A percentile compares a stretch with the other conserved stretches of the same genome.
Conservation (phyloP, 805 yeast species). For the Tetrapisispora namnaoensis region DNA sequence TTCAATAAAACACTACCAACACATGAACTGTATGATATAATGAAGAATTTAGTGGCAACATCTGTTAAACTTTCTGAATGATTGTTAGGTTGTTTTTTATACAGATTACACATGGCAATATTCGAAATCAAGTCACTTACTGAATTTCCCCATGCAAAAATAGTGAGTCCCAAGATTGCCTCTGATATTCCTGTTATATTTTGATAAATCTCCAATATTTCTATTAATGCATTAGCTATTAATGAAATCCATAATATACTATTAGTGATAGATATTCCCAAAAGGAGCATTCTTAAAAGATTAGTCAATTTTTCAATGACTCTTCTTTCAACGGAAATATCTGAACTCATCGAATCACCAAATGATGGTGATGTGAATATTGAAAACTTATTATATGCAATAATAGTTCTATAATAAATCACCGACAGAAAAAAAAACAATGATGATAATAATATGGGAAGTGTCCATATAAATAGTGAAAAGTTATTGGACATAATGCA, state of each 20-base stretch:
- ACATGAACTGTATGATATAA: slow-evolving; percentile 89
- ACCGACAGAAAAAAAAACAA: slow-evolving; percentile 3
- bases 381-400: slow-evolving; percentile 17
- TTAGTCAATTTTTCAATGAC: slow-evolving; percentile 11
- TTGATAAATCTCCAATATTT: slow-evolving; percentile 28
- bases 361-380: slow-evolving; percentile 8
- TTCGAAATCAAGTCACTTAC: slow-evolving; percentile 86
- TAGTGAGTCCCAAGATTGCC: slow-evolving; percentile 80
- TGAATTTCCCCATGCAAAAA: slow-evolving; percentile 91
- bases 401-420: slow-evolving; percentile 10
- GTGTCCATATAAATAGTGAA: slow-evolving; percentile 8
- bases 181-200: slow-evolving; percentile 44
- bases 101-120: slow-evolving; percentile 62
- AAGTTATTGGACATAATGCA: slow-evolving; percentile 9
- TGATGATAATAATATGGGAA: slow-evolving; percentile 8
- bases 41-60: slow-evolving; percentile 53
- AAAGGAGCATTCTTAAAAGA: slow-evolving; percentile 9
- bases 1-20: slow-evolving; percentile 87
- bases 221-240: slow-evolving; percentile 28
- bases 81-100: slow-evolving; percentile 19
- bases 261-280: slow-evolving; percentile 23
- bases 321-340: slow-evolving; percentile 7
- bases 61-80: slow-evolving; percentile 10
- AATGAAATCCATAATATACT: slow-evolving; percentile 27
- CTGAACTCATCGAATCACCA: background rate